Conservation (phyloP, 2,329 filamentous ascomycete species). For the Zymoseptoria tritici region DNA sequence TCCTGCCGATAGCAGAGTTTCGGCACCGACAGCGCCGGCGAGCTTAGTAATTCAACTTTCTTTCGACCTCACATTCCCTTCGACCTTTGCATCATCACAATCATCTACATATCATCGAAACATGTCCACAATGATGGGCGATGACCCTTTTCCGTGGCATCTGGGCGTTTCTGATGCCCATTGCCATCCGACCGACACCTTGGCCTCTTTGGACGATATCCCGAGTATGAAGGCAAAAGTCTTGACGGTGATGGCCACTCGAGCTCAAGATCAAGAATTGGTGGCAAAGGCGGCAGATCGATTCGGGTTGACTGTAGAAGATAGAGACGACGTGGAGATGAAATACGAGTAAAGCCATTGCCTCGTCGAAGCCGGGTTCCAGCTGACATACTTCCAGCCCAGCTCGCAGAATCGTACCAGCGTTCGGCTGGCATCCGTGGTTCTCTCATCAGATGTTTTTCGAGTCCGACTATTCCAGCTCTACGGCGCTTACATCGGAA, state of each 20-base stretch:
- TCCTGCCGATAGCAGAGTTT: neutral
- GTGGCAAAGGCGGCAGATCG: constrained; percentile 54
- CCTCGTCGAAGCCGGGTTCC: constrained; percentile 6
- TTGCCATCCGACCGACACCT: constrained; percentile 76
- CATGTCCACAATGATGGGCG: constrained; percentile 13
- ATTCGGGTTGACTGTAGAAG: constrained; percentile 40
- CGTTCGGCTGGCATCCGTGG: constrained; percentile 87
- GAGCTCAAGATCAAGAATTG: constrained; percentile 66
- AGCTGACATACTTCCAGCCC: constrained; percentile 18
- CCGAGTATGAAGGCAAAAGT: constrained; percentile 57
- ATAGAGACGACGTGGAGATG: constrained; percentile 10
- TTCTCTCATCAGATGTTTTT: constrained; percentile 71
- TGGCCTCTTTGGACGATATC: constrained; percentile 53
- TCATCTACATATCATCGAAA: neutral
- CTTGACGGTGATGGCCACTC: constrained; percentile 70
- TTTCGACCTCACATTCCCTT: neutral
- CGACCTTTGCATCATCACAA: neutral
- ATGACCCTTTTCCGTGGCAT: constrained; percentile 55
- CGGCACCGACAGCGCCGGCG: neutral
- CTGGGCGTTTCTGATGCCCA: constrained; percentile 69
- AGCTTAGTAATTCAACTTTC: neutral
- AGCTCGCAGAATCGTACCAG: constrained; percentile 50
- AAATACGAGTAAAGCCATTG: neutral
- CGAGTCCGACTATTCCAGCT: constrained; percentile 38
- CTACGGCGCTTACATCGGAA: constrained; percentile 32